Evolutionary conservation across 306 rosid genomes (phyloP).

Genomic region (Quercus robur): DNA sequence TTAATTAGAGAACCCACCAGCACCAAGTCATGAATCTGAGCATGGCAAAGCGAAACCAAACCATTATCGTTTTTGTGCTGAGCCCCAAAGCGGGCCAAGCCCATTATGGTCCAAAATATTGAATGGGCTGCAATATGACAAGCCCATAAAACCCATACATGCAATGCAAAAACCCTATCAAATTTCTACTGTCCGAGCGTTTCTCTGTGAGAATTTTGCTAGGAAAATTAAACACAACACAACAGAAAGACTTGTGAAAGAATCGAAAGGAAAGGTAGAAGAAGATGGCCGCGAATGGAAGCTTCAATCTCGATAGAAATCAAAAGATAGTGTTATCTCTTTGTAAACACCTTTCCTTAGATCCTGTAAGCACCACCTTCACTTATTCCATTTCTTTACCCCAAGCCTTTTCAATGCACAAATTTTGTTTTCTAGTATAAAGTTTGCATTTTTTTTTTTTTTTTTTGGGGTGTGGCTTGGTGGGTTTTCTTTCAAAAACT

Average conservation of each 20-base stretch:
- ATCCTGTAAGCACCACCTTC: constrained; percentile 49
- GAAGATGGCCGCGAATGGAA: constrained; percentile 54
- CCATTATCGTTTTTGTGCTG: no score
- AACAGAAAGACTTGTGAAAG: not conserved
- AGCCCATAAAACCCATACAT: not conserved
- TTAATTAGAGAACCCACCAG: no score
- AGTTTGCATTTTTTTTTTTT: not conserved
- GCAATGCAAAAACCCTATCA: constrained; percentile 16
- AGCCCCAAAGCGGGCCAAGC: no score
- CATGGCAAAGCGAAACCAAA: no score
- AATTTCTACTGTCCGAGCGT: not conserved
- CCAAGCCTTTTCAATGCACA: not conserved
- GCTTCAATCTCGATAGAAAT: constrained; percentile 28
- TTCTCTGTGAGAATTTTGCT: not conserved
- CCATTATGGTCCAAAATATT: no score
- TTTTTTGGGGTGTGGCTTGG: not conserved
- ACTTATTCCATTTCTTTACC: not conserved
- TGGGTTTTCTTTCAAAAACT: not conserved
- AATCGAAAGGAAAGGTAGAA: not conserved
- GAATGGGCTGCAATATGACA: no score
- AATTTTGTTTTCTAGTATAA: not conserved
- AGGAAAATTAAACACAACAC: not conserved
- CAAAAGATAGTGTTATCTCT: constrained; percentile 52
- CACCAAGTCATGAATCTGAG: no score
- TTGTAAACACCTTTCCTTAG: constrained; percentile 50